Conservation (phyloP, 2,329 filamentous ascomycete species). For the Lachnellula willkommii region DNA sequence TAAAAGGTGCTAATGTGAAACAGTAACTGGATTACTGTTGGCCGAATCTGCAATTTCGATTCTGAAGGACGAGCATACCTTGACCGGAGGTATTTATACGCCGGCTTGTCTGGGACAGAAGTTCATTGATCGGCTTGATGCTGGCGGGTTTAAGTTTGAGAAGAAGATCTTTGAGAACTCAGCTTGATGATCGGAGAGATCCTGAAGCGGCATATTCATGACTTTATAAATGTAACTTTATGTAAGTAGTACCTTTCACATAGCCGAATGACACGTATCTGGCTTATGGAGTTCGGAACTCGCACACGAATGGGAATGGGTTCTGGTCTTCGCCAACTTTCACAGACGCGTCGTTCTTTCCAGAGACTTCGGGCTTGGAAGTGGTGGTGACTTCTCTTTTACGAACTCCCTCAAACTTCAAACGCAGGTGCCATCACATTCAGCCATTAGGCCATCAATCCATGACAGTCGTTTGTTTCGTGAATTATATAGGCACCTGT, state of each 20-base stretch:
- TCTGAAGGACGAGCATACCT: constrained; percentile 52
- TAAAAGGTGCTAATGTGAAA: constrained; percentile 7
- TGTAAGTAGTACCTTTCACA: not conserved
- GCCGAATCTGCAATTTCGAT: constrained; percentile 61
- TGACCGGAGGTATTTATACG: constrained; percentile 65
- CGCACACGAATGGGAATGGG: no score
- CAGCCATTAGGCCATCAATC: no score
- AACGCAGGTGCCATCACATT: no score
- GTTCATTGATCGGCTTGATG: constrained; percentile 58
- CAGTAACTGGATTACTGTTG: constrained; percentile 61
- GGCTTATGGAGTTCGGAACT: no score
- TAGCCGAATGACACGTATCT: not conserved
- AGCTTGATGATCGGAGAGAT: not conserved
- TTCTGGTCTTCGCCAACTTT: no score
- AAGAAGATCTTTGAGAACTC: constrained; percentile 39
- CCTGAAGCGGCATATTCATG: not conserved
- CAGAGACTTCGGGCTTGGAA: no score
- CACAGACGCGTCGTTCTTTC: no score
- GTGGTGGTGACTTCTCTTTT: no score
- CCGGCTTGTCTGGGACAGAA: constrained; percentile 64
- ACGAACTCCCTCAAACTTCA: no score
- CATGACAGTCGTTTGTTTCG: no score
- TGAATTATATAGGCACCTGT: no score
- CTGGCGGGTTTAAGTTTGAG: constrained; percentile 59
- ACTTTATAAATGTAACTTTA: not conserved